Evolutionary conservation across 2,329 filamentous ascomycete genomes (phyloP).

Genomic region (Colletotrichum salicis): DNA sequence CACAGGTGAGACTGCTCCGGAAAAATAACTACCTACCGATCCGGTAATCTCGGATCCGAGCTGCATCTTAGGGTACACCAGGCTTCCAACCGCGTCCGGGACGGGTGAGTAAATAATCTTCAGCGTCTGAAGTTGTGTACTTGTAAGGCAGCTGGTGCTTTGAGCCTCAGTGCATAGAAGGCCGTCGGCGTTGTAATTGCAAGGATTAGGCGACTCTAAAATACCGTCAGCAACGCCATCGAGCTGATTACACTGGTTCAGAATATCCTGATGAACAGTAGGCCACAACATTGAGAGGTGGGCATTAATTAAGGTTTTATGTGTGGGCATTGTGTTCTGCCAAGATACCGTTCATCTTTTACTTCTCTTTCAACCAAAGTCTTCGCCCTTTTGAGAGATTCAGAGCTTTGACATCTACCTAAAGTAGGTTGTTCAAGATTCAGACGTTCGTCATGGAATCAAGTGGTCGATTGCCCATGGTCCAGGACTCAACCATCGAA

Average conservation of each 20-base stretch:
- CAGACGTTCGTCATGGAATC: too few species aligned
- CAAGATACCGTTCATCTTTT: too few species aligned
- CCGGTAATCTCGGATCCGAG: constrained; percentile 60
- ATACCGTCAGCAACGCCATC: constrained; percentile 63
- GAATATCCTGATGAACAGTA: constrained; percentile 27
- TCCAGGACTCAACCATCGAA: too few species aligned
- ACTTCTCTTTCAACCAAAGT: too few species aligned
- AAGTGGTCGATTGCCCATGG: too few species aligned
- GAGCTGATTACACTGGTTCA: constrained; percentile 59
- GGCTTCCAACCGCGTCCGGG: constrained; percentile 44
- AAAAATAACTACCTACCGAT: constrained; percentile 49
- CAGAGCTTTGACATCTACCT: too few species aligned
- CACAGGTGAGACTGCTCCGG: constrained; percentile 36
- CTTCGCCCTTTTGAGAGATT: too few species aligned
- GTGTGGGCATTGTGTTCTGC: too few species aligned
- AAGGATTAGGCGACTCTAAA: constrained; percentile 56
- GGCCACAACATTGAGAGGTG: neutral
- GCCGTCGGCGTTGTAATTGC: constrained; percentile 53
- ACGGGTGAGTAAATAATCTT: constrained; percentile 45
- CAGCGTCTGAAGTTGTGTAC: constrained; percentile 50
- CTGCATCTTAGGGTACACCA: constrained; percentile 57
- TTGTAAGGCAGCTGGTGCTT: neutral
- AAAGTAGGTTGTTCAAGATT: too few species aligned
- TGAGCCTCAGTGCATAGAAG: constrained; percentile 48
- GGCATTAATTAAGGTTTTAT: too few species aligned